These are phyloP conservation scores for Globisporangium solare DNA, from an alignment of 352 stramenopile species.

Conservation along the genomic window DNA sequence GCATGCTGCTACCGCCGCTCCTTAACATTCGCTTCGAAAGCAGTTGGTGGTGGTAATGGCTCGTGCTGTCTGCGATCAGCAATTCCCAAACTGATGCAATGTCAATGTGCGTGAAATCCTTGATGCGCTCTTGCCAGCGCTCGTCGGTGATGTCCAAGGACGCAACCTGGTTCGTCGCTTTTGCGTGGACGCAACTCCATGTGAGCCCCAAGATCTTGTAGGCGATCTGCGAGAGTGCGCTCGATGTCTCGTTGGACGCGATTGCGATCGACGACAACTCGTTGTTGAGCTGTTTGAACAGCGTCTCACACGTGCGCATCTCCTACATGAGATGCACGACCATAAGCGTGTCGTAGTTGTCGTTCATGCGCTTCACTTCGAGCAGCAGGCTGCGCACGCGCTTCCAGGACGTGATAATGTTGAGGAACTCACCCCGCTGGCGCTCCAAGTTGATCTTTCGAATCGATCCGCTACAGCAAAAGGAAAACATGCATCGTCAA, in stretches of 20 bases:
- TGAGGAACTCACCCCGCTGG: conserved; percentile 55
- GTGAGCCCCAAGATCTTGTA: conserved; percentile 67
- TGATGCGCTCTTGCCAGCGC: conserved; percentile 53
- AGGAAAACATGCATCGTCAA: background rate
- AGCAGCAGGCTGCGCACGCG: conserved; percentile 56
- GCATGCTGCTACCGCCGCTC: conserved; percentile 11
- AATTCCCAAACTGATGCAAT: conserved; percentile 46
- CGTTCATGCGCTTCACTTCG: conserved; percentile 21
- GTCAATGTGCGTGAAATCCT: conserved; percentile 56
- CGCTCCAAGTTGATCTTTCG: conserved; percentile 56
- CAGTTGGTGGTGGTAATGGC: conserved; percentile 18
- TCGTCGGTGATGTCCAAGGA: conserved; percentile 55
- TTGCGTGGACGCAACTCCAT: conserved; percentile 50
- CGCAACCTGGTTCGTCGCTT: conserved; percentile 22
- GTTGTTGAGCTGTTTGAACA: conserved; percentile 70
- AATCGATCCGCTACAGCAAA: conserved; percentile 31
- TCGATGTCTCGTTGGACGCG: conserved; percentile 70
- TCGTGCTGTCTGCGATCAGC: conserved; percentile 42
- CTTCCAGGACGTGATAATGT: conserved; percentile 74
- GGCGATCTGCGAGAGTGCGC: conserved; percentile 53
- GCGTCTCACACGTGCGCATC: conserved; percentile 70
- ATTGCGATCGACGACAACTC: conserved; percentile 60
- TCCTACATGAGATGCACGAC: conserved; percentile 73
- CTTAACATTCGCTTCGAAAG: conserved; percentile 12
- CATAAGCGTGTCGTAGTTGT: conserved; percentile 69